These are phyloP conservation scores for Peziza echinospora DNA, from an alignment of 495 filamentous ascomycete genomes.

Conservation along the genomic window DNA sequence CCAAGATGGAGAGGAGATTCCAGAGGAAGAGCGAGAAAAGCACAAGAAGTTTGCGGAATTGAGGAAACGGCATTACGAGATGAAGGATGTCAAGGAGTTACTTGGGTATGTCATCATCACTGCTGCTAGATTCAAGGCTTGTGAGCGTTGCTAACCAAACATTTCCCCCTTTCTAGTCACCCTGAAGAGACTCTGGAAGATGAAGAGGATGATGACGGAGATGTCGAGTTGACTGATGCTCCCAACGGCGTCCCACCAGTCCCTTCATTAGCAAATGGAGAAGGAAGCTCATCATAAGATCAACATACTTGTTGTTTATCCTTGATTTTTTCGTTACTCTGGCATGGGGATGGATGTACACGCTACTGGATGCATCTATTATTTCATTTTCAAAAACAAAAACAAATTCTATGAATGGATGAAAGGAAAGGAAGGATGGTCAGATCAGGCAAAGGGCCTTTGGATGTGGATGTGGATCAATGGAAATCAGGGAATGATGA, in stretches of 20 bases:
- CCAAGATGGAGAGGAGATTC: constrained; percentile 33
- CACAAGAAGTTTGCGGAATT: constrained; percentile 75
- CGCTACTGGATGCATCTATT: no score
- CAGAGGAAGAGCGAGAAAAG: constrained; percentile 58
- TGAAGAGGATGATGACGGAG: constrained; percentile 29
- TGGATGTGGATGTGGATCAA: no score
- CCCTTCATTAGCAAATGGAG: not conserved
- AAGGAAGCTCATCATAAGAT: not conserved
- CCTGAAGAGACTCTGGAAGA: constrained; percentile 32
- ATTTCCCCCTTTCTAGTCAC: constrained; percentile 24
- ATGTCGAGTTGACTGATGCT: constrained; percentile 21
- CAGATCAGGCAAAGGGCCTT: no score
- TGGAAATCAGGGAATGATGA: no score
- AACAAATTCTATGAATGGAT: no score
- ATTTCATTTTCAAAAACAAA: no score
- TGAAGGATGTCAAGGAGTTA: constrained; percentile 80
- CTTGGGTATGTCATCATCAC: constrained; percentile 35
- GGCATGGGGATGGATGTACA: no score
- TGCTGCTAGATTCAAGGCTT: no score
- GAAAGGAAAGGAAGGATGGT: no score
- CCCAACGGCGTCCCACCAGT: constrained; percentile 9
- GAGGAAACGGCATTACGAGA: constrained; percentile 93
- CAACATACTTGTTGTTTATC: no score
- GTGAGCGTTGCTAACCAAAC: no score
- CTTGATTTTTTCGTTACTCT: no score